phyloP scores from a whole-genome alignment of 352 stramenopile genomes.

The Vaucheria bursata region DNA sequence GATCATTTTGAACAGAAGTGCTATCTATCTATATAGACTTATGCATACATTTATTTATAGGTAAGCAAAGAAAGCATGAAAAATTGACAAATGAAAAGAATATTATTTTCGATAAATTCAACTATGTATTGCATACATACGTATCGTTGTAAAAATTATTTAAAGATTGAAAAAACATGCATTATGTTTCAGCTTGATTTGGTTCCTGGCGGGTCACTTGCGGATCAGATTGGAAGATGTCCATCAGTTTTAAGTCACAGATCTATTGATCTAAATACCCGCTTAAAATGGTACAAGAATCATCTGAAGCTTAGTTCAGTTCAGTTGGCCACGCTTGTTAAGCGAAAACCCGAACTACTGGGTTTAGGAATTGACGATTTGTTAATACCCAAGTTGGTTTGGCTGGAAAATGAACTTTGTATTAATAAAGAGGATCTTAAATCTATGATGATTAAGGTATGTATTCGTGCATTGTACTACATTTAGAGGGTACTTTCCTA shows the following conservation, averaged over 20 bases:
- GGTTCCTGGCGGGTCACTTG: background rate
- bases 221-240: background rate
- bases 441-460: constrained; percentile 14
- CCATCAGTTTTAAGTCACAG: background rate
- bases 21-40: no score
- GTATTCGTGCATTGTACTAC: no score
- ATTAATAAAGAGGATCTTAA: constrained; percentile 10
- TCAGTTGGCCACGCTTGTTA: constrained; percentile 19
- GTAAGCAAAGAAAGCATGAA: no score
- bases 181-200: background rate
- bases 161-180: no score
- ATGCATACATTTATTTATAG: no score
- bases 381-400: constrained; percentile 10
- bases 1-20: no score
- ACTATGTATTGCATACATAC: no score
- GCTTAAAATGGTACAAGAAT: constrained; percentile 14
- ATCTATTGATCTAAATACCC: background rate
- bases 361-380: constrained; percentile 6
- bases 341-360: constrained; percentile 16
- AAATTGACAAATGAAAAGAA: no score
- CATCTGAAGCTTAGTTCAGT: constrained; percentile 12
- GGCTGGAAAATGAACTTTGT: constrained; percentile 17
- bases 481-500: no score
- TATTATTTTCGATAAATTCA: no score
- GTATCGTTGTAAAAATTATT: no score